Base-by-base conservation (phyloP, 1,139 yeast genomes). In the Sugiyamaella grinbergsii region DNA sequence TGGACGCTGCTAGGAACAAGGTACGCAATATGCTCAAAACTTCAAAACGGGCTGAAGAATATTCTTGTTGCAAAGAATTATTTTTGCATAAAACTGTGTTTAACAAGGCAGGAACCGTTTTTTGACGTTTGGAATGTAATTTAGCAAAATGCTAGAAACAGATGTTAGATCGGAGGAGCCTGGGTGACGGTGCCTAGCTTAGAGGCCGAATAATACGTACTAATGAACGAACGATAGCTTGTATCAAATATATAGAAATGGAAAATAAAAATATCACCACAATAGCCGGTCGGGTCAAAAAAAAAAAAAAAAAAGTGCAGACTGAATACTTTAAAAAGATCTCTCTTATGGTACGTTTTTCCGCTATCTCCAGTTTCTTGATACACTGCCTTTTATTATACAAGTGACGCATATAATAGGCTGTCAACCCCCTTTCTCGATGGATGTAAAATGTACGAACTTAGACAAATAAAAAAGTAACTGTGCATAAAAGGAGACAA, bases 61-160 rank as follows among this genome's bases (percentile, higher is more conserved):
- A n/a, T n/a, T n/a, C n/a, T n/a, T n/a, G n/a, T n/a, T n/a, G n/a
- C n/a, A n/a, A n/a, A n/a, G n/a, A n/a, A n/a, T n/a, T n/a, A 8
- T 23, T 23, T 29, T 33, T 33, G 37, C 37, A 33, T 33, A 16
- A 33, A 33, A 15, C 10, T 33, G 37, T 33, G 28, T 33, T 31
- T 13, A 15, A 16, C 7, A 11, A 18, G n/a, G n/a, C 37, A 18
- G n/a, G 37, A 33, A 15, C 37, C n/a, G 7, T 29, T 29, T 29
- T 8, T 29, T 8, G 23, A 10, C 10, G 15, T n/a, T 18, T 33
- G 37, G 37, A 33, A 33, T 33, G 37, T 33, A 33, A 18, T 33
- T 32, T 32, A 32, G 36, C 36, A 32, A 13, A 32, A 28, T 8
- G 23, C 37, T 33, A 16, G 37, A 33, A 33, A 33, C 18, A n/a